phyloP scores from a whole-genome alignment of 2,329 filamentous ascomycete genomes.

The Trichoderma gracile region DNA sequence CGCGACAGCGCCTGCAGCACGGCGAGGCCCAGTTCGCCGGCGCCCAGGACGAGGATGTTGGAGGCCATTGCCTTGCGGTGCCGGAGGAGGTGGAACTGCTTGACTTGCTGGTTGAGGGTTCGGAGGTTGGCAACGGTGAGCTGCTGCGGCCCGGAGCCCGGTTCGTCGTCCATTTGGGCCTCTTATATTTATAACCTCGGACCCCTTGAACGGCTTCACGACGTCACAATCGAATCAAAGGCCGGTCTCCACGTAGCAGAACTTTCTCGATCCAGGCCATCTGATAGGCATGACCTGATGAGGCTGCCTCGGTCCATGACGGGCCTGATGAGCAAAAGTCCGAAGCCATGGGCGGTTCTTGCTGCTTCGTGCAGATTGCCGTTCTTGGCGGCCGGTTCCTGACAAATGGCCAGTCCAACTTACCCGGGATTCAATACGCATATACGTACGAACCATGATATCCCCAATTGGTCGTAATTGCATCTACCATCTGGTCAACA shows the following conservation, averaged over 20 bases:
- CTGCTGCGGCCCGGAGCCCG: constrained; percentile 11
- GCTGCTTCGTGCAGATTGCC: neutral
- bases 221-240: neutral
- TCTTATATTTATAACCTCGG: neutral
- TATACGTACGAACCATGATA: neutral
- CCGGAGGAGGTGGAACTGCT: neutral
- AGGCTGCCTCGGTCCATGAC: constrained; percentile 3
- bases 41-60: constrained; percentile 60
- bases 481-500: no score
- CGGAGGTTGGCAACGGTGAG: constrained; percentile 27
- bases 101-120: constrained; percentile 25
- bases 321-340: neutral
- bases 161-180: constrained; percentile 14
- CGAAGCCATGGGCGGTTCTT: neutral
- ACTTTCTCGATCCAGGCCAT: neutral
- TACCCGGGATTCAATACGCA: neutral
- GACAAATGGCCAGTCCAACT: constrained; percentile 6
- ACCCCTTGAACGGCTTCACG: no score
- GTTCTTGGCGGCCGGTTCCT: constrained; percentile 6
- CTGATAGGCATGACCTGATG: constrained; percentile 4
- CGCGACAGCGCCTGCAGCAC: constrained; percentile 53
- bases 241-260: neutral
- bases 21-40: constrained; percentile 64
- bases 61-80: constrained; percentile 31
- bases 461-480: neutral